Conservation (phyloP, 306 rosid species). For the Malus domestica region ASM211411v1 NC_041802.1:25970501-25971000, state of each 20-base stretch:
- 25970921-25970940: constrained; percentile 75
- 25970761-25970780: constrained; percentile 91
- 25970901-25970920: constrained; percentile 91
- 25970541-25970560: constrained; percentile 92
- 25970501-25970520: constrained; percentile 98
- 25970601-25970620: constrained; percentile 71
- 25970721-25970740: constrained; percentile 97
- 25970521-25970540: constrained; percentile 99
- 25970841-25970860: constrained; percentile 60
- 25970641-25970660: constrained; percentile 66
- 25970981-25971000: constrained; percentile 23
- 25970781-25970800: constrained; percentile 73
- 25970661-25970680: constrained; percentile 54
- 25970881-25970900: constrained; percentile 78
- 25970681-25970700: constrained; percentile 18
- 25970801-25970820: constrained; percentile 43
- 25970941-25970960: constrained; percentile 99
- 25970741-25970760: constrained; percentile 94
- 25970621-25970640: constrained; percentile 96
- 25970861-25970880: constrained; percentile 75
- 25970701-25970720: constrained; percentile 40
- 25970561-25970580: constrained; percentile 98
- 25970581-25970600: constrained; percentile 99
- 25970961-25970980: constrained; percentile 96
- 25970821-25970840: constrained; percentile 43